Base-by-base conservation (phyloP, 2,329 filamentous ascomycete genomes). In the Exophiala aquamarina region DNA sequence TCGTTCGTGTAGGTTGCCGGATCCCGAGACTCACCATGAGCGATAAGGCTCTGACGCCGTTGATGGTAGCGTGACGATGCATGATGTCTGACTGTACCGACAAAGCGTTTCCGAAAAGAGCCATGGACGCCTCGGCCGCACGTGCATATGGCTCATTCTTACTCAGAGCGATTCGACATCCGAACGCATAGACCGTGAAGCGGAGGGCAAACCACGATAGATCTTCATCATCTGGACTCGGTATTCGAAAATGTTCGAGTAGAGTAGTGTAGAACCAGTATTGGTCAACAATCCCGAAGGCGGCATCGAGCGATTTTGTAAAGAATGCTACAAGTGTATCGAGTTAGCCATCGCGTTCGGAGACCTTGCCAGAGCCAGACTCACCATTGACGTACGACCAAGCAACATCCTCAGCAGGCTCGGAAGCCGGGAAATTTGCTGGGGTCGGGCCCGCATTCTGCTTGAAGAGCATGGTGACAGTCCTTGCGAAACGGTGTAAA, bases 391-490 rank as follows among this genome's bases (percentile, higher is more conserved):
- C 32, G 14, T 34, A 34, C 14, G 32, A 34, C 32, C 32, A 34
- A 34, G 32, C 32, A 18, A 34, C 17, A n/a, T 6, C 32, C 14
- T 34, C 32, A 5, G 32, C 32, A 7, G 32, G 32, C 32, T 34
- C 32, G 17, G 32, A 5, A 18, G 32, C n/a, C 32, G 13, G 32
- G 32, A 6, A 34, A 6, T 34, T 34, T 18, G n/a, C 32, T 14
- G 13, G 32, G 32, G 14, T 5, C 3, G 37, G 15, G 3, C 37
- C 37, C 17, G 37, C 18, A 40, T 26, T 40, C 18, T 40, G 3
- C n/a, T 40, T 20, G 37, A 40, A 40, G 37, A 21, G 37, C 37
- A 40, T 21, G 17, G 14, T 40, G 37, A 40, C 37, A 40, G 18
- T 26, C 21, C 37, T 40, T 11, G 37, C 37, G 21, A 40, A 40